Evolutionary conservation across 1,284 basidiomycete species (phyloP).

Genomic region (Cutaneotrichosporon sp.): DNA sequence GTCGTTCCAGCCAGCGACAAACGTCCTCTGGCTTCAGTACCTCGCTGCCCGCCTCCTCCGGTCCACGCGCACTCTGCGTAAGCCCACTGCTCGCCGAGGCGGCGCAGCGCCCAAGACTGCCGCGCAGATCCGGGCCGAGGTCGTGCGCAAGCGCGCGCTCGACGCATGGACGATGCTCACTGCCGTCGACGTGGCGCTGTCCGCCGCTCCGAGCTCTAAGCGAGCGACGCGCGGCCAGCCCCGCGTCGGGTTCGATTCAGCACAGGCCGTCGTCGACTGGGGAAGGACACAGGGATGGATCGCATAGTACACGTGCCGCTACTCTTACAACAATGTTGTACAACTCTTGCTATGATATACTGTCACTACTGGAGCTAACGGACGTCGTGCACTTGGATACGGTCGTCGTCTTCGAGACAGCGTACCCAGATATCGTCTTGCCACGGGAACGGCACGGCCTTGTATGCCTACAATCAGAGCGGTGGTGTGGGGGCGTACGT

Average conservation of each 20-base stretch:
- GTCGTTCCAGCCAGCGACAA: slow-evolving; percentile 8
- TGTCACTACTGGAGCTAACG: neutral
- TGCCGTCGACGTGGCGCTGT: slow-evolving; percentile 6
- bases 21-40: slow-evolving; percentile 42
- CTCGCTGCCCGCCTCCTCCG: slow-evolving; percentile 31
- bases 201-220: neutral
- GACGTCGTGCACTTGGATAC: slow-evolving; percentile 20
- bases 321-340: no score
- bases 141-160: slow-evolving; percentile 4
- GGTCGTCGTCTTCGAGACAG: slow-evolving; percentile 43
- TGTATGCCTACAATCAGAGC: slow-evolving; percentile 25
- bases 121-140: neutral
- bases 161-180: slow-evolving; percentile 15
- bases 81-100: slow-evolving; percentile 17
- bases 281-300: slow-evolving; percentile 7
- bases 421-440: slow-evolving; percentile 34
- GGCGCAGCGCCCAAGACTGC: neutral
- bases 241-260: neutral
- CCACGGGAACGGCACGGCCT: slow-evolving; percentile 39
- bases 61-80: slow-evolving; percentile 23
- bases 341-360: no score
- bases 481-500: fast-evolving
- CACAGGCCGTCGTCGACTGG: slow-evolving; percentile 5
- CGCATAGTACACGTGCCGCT: neutral
- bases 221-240: neutral